Conservation (phyloP, 768 basidiomycete genomes). For the Solioccasus polychromus region DNA sequence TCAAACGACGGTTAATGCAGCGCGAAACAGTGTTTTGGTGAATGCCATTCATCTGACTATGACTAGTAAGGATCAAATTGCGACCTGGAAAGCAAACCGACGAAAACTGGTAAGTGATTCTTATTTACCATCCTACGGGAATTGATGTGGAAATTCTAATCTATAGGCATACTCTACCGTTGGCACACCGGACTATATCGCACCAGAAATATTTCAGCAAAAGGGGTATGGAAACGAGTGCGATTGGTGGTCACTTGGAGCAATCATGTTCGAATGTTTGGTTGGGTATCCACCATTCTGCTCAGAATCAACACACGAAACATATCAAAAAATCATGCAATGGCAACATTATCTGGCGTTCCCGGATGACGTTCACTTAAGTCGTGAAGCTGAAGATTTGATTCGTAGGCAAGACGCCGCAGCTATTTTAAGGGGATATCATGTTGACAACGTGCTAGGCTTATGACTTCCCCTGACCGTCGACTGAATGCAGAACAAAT, state of each 20-base stretch:
- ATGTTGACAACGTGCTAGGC: constrained; percentile 37
- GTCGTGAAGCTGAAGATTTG: constrained; percentile 87
- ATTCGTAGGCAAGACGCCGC: constrained; percentile 66
- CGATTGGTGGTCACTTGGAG: constrained; percentile 99
- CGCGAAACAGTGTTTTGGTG: constrained; percentile 92
- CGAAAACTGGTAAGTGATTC: constrained; percentile 72
- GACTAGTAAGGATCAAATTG: constrained; percentile 94
- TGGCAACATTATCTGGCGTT: constrained; percentile 91
- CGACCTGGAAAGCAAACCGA: constrained; percentile 98
- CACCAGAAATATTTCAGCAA: constrained; percentile 95
- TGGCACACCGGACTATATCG: constrained; percentile 65
- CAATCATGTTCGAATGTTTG: constrained; percentile 98
- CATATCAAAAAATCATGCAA: constrained; percentile 97
- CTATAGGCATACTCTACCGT: constrained; percentile 89
- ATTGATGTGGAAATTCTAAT: constrained; percentile 6
- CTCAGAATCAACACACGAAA: constrained; percentile 93
- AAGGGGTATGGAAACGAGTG: constrained; percentile 98
- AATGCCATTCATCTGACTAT: constrained; percentile 97
- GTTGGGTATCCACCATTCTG: constrained; percentile 99
- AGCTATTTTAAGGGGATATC: neutral
- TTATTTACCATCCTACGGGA: neutral
- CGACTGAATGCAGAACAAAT: constrained; percentile 82
- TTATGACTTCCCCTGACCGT: constrained; percentile 82
- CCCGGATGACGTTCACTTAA: constrained; percentile 94
- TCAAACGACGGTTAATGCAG: constrained; percentile 40